phyloP scores from a whole-genome alignment of 352 stramenopile species.

The Globisporangium carolinianum region DNA sequence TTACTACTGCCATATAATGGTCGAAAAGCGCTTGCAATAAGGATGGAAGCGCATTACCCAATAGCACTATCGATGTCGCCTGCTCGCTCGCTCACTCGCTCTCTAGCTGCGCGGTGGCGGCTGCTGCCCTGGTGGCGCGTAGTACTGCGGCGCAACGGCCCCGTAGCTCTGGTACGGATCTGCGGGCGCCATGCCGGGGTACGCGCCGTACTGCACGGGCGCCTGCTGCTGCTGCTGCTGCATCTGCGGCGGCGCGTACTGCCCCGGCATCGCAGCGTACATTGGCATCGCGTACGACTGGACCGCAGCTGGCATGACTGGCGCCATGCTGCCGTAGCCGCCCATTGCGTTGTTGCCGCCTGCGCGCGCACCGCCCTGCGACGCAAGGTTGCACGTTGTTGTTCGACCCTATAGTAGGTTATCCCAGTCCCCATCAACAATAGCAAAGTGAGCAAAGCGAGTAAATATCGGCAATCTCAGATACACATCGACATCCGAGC shows the following conservation, averaged over 20 bases:
- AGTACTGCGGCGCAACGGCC: constrained; percentile 18
- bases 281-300: constrained; percentile 21
- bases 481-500: too few relatives aligned
- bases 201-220: constrained; percentile 18
- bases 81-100: neutral
- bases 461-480: too few relatives aligned
- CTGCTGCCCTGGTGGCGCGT: constrained; percentile 16
- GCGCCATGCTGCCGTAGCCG: constrained; percentile 12
- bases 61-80: neutral
- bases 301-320: constrained; percentile 16
- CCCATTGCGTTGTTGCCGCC: constrained; percentile 9
- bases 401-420: constrained; percentile 27
- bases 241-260: constrained; percentile 12
- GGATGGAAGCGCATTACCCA: too few relatives aligned
- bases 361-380: constrained; percentile 14
- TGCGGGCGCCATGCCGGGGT: constrained; percentile 11
- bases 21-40: too few relatives aligned
- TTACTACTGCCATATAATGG: too few relatives aligned
- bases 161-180: constrained; percentile 24
- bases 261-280: constrained; percentile 18
- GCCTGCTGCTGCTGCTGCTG: constrained; percentile 17
- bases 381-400: constrained; percentile 57
- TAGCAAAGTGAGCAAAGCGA: too few relatives aligned
- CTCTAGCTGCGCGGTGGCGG: neutral
- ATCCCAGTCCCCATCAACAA: too few relatives aligned